A percentile compares a stretch with the other conserved stretches of the same genome.
Evolutionary conservation across 305 asterid genomes (phyloP).

Genomic region (Salvia sclarea): DNA sequence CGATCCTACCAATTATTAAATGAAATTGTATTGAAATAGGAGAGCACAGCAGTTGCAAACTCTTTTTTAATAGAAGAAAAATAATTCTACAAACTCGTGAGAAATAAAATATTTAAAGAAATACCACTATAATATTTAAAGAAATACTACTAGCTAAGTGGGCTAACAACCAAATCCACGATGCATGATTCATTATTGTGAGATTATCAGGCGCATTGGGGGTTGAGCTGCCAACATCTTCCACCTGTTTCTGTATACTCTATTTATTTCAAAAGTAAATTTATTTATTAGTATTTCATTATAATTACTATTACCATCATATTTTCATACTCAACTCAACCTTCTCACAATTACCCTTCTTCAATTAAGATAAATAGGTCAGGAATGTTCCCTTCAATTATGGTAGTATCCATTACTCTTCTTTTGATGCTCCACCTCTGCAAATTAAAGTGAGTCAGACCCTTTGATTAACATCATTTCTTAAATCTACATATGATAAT

Average conservation of each 20-base stretch:
- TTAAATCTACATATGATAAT: too few relatives aligned
- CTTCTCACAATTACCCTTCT: neutral
- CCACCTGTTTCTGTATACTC: neutral
- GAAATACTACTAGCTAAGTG: slow-evolving; percentile 7
- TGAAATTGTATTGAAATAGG: too few relatives aligned
- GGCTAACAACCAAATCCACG: slow-evolving; percentile 34
- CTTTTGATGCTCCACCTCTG: too few relatives aligned
- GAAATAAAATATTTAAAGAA: neutral
- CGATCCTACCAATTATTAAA: too few relatives aligned
- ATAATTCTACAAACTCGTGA: neutral
- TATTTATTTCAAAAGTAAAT: neutral
- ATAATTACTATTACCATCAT: neutral
- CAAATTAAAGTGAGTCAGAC: too few relatives aligned
- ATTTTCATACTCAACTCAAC: neutral
- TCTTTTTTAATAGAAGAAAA: neutral
- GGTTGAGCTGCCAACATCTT: slow-evolving; percentile 30
- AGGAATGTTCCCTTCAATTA: neutral
- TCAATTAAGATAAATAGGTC: neutral
- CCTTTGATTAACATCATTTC: too few relatives aligned
- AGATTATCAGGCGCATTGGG: slow-evolving; percentile 7
- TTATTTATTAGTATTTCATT: neutral
- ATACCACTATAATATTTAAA: neutral
- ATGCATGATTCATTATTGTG: neutral
- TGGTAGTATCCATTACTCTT: neutral
- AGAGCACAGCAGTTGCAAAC: neutral